phyloP scores from a whole-genome alignment of 345 rosid genomes.

The Lagerstroemia speciosa region DNA sequence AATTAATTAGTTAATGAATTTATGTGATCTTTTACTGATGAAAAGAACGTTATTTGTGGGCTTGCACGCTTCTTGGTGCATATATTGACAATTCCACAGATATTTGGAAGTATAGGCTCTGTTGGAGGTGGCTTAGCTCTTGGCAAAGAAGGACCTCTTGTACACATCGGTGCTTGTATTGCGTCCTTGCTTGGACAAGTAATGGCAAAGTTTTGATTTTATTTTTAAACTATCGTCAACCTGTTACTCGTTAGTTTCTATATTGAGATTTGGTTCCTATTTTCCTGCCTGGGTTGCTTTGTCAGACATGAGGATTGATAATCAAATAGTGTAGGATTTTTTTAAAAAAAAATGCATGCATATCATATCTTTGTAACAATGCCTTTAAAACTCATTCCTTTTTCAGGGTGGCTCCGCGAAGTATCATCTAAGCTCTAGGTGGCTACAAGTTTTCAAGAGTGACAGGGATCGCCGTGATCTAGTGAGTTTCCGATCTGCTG shows the following conservation, averaged over 20 bases:
- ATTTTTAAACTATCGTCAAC: no score
- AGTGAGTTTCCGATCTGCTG: constrained; percentile 32
- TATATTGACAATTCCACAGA: constrained; percentile 34
- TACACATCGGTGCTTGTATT: constrained; percentile 34
- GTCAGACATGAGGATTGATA: no score
- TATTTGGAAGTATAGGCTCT: constrained; percentile 95
- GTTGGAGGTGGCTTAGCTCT: constrained; percentile 97
- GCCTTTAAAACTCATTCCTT: constrained; percentile 12
- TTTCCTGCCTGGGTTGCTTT: neutral
- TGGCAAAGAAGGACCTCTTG: constrained; percentile 97
- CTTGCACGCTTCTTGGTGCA: neutral
- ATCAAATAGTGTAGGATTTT: neutral
- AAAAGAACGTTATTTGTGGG: neutral
- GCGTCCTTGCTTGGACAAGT: constrained; percentile 92
- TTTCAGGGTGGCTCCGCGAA: constrained; percentile 92
- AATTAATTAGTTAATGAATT: neutral
- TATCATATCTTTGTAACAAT: neutral
- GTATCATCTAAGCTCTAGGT: constrained; percentile 78
- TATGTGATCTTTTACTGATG: neutral
- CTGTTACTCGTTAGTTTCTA: no score
- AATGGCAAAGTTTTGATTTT: constrained; percentile 10
- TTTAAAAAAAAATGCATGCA: neutral
- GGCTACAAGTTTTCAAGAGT: constrained; percentile 87
- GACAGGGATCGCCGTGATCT: constrained; percentile 95
- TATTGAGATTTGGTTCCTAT: no score